Evolutionary conservation across 139 green algal genomes (phyloP).

Genomic region (Chara braunii): DNA sequence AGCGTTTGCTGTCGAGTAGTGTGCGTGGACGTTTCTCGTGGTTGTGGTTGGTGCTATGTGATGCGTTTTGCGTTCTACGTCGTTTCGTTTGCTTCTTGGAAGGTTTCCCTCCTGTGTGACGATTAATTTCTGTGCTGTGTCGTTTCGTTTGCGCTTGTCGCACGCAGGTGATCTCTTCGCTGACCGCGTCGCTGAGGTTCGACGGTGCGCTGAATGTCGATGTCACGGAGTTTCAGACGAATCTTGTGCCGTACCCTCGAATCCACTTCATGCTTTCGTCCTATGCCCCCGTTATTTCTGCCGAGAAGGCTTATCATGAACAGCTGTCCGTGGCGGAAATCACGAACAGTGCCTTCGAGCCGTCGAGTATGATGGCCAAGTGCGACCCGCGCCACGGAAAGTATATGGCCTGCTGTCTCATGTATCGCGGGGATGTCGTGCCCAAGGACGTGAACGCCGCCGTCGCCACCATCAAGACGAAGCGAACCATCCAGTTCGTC

Average conservation of each 20-base stretch:
- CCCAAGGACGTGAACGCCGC: slow-evolving; percentile 98
- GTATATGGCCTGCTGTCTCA: slow-evolving; percentile 99
- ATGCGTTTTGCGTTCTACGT: no score
- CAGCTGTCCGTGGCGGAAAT: slow-evolving; percentile 54
- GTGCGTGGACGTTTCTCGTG: no score
- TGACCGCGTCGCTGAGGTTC: slow-evolving; percentile 54
- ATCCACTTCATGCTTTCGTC: slow-evolving; percentile 59
- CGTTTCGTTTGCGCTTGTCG: no score
- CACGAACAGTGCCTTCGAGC: slow-evolving; percentile 57
- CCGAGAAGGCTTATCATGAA: slow-evolving; percentile 57
- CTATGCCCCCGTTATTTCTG: slow-evolving; percentile 54
- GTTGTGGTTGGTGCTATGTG: no score
- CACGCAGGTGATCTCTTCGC: slow-evolving; percentile 58
- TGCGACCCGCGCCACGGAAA: slow-evolving; percentile 60
- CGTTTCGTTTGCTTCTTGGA: no score
- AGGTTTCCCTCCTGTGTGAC: no score
- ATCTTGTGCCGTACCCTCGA: slow-evolving; percentile 55
- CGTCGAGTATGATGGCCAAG: slow-evolving; percentile 54
- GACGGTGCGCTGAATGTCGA: slow-evolving; percentile 56
- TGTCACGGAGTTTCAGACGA: slow-evolving; percentile 59
- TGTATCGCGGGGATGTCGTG: slow-evolving; percentile 98
- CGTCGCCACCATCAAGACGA: slow-evolving; percentile 98
- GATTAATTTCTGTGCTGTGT: no score
- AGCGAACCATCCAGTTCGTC: slow-evolving; percentile 98
- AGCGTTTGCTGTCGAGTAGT: no score